phyloP scores from a whole-genome alignment of 75 land plant species.

The Larix kaempferi region DNA sequence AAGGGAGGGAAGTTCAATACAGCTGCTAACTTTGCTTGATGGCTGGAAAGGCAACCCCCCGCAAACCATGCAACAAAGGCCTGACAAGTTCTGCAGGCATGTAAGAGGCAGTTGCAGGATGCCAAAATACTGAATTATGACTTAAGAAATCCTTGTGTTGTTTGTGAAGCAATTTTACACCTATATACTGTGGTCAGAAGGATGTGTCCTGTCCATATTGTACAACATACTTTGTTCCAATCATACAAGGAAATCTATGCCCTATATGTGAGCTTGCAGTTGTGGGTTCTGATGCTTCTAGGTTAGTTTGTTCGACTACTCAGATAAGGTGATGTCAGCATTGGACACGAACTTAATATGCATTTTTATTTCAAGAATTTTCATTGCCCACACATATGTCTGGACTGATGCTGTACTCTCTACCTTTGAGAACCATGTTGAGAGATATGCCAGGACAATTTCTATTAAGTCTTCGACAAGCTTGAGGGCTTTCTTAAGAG shows the following conservation, averaged over 20 bases:
- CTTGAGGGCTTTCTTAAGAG: too few relatives aligned
- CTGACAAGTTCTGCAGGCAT: constrained; percentile 48
- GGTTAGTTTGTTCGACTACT: constrained; percentile 49
- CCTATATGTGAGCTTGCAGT: constrained; percentile 52
- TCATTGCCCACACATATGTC: too few relatives aligned
- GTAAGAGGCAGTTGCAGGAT: constrained; percentile 44
- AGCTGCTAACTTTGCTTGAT: constrained; percentile 33
- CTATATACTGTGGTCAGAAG: constrained; percentile 44
- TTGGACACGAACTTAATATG: too few relatives aligned
- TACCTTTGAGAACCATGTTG: too few relatives aligned
- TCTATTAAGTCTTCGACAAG: too few relatives aligned
- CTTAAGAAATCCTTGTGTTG: constrained; percentile 52
- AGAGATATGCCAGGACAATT: too few relatives aligned
- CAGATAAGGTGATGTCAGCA: constrained; percentile 19
- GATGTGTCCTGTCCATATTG: constrained; percentile 52
- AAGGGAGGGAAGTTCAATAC: constrained; percentile 44
- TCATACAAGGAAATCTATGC: constrained; percentile 34
- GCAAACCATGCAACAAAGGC: constrained; percentile 39
- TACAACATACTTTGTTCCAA: constrained; percentile 42
- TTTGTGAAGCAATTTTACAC: constrained; percentile 51
- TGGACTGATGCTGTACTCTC: too few relatives aligned
- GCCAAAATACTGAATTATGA: constrained; percentile 48
- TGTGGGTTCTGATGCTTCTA: constrained; percentile 61
- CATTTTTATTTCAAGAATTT: too few relatives aligned
- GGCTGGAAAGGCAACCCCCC: constrained; percentile 39